A percentile compares a stretch with the other conserved stretches of the same genome.
Conservation (phyloP, 495 filamentous ascomycete species). For the Podospora fimiseda region DNA sequence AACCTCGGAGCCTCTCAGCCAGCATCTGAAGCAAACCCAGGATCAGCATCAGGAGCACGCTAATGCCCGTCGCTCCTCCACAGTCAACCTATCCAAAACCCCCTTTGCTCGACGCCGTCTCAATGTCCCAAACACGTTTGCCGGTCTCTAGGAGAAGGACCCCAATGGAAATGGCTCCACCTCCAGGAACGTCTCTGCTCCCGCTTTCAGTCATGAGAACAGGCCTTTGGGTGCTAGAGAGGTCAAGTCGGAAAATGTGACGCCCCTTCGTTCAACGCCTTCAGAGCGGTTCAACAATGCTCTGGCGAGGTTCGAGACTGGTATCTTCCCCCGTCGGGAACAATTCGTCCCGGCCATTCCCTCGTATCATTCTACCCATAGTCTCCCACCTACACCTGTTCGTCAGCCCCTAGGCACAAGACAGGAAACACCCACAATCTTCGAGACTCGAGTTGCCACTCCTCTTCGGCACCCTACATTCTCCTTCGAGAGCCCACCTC, state of each 20-base stretch:
- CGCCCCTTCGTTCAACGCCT: background rate
- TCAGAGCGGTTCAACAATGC: background rate
- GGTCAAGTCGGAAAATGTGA: background rate
- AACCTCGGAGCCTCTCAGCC: background rate
- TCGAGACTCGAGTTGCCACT: background rate
- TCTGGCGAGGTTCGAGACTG: background rate
- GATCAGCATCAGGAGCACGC: background rate
- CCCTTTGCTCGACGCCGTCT: conserved; percentile 14
- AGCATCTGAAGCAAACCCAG: too few relatives aligned
- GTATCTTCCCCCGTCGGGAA: background rate
- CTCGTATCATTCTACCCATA: background rate
- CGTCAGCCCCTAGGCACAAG: background rate
- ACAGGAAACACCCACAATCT: background rate
- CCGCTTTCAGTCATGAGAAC: background rate
- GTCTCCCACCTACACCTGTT: background rate
- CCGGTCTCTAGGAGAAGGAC: conserved; percentile 27
- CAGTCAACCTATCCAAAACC: background rate
- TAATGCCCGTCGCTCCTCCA: background rate
- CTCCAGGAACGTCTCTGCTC: background rate
- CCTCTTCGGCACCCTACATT: conserved; percentile 8
- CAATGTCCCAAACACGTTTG: conserved; percentile 24
- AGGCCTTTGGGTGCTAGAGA: conserved; percentile 1
- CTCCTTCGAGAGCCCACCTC: conserved; percentile 17
- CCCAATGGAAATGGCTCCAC: conserved; percentile 7
- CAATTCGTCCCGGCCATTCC: background rate